A percentile compares a stretch with the other conserved stretches of the same genome.
Conservation (phyloP, 2,329 filamentous ascomycete genomes). For the Tolypocladium amazonense region DNA sequence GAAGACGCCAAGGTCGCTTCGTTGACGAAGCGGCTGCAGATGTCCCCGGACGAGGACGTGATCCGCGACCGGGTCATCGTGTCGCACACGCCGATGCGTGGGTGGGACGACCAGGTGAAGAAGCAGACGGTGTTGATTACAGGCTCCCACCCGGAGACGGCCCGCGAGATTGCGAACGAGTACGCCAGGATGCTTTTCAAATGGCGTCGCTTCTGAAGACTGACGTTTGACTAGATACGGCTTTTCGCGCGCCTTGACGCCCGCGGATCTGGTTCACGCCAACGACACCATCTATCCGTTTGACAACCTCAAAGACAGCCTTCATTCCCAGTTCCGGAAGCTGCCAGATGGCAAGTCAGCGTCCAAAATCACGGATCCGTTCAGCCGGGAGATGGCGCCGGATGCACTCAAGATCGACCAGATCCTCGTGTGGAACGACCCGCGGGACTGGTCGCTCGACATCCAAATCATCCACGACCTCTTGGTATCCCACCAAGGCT, state of each 20-base stretch:
- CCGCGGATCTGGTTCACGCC: constrained; percentile 68
- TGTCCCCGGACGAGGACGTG: constrained; percentile 20
- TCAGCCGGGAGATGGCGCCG: constrained; percentile 21
- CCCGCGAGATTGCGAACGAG: constrained; percentile 61
- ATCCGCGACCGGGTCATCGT: constrained; percentile 44
- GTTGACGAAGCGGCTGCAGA: constrained; percentile 19
- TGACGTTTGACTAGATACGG: constrained; percentile 40
- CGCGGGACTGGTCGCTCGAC: constrained; percentile 91
- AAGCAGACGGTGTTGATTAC: constrained; percentile 58
- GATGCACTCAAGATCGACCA: constrained; percentile 69
- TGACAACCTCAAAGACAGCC: constrained; percentile 29
- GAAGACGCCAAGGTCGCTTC: constrained; percentile 39
- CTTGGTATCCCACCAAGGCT: constrained; percentile 66
- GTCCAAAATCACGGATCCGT: constrained; percentile 17
- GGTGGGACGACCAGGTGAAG: constrained; percentile 30
- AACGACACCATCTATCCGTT: constrained; percentile 79
- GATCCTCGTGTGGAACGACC: constrained; percentile 90
- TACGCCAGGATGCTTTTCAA: constrained; percentile 17
- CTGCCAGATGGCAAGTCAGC: constrained; percentile 23
- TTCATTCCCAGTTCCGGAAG: constrained; percentile 16
- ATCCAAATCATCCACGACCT: constrained; percentile 76
- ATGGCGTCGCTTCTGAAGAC: background rate
- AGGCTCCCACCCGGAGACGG: constrained; percentile 56
- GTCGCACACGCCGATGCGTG: constrained; percentile 80
- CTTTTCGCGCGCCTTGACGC: constrained; percentile 73